Evolutionary conservation across 2,329 filamentous ascomycete species (phyloP), one percentile per base, ranked within the genome.

Genomic region (Dothistroma pini): DNA sequence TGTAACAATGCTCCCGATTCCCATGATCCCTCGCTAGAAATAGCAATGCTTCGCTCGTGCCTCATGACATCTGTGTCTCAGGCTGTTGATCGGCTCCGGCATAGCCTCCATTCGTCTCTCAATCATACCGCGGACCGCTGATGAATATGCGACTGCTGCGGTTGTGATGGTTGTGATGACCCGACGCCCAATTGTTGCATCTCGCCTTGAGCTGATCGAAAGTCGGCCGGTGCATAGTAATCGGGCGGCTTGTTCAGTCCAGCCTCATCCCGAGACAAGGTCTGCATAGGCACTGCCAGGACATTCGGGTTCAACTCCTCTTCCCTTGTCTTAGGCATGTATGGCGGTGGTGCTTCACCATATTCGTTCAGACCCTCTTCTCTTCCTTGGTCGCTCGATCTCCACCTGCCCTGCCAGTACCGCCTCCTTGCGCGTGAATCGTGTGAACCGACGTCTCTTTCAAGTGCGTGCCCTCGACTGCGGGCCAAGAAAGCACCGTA

Each of bases 261-360:
- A 11, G 68, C 66, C 10, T 71, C 68, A 16, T 77, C 72, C 54
- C 77, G 70, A 29, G 71, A 71, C 9, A 80, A 65, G 0, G 76
- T 73, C 53, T 75, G 73, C 55, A 78, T 63, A 2, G 79, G 78
- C 41, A 79, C 69, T 9, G 74, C 65, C 2, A 64, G 68, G 29
- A 54, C 57, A 31, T 63, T 58, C 1, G 56, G 51, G 19, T 50
- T 38, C 9, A 54, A 31, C 61, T 50, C 68, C 53, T 60, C 58
- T 35, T 67, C 66, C 14, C 72, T 68, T 25, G 61, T 65, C 62
- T 75, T 76, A 0, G 59, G 76, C 11, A 68, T 77, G 70, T 89
- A 89, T 0, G 86, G 84, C 53, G 86, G 86, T 54, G 86, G 86
- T 10, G 86, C 84, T 71, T 88, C 85, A 31, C 86, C 86, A 49